Conservation (phyloP, 2,329 filamentous ascomycete species). For the Coniochaeta hoffmannii region DNA sequence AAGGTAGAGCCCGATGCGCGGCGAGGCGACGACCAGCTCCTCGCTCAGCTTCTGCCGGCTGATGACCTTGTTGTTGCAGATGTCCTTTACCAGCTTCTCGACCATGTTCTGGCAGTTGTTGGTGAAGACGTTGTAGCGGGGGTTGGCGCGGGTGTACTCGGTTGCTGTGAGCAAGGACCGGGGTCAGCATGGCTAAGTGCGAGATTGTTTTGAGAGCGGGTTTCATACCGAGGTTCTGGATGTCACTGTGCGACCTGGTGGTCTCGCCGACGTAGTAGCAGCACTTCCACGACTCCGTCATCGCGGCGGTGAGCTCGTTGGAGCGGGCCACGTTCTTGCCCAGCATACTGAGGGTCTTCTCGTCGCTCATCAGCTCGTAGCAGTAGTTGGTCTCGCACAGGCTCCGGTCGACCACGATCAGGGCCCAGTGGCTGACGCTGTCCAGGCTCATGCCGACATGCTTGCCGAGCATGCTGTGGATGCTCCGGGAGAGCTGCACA, state of each 20-base stretch:
- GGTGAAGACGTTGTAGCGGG: conserved; percentile 21
- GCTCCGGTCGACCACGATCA: conserved; percentile 20
- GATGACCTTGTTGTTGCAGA: conserved; percentile 22
- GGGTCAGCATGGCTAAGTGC: neutral
- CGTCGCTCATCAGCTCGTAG: conserved; percentile 24
- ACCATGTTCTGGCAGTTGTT: conserved; percentile 25
- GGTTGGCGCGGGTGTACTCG: conserved; percentile 14
- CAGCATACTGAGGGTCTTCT: conserved; percentile 17
- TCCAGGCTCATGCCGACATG: conserved; percentile 21
- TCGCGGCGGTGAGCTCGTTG: conserved; percentile 20
- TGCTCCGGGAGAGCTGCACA: conserved; percentile 18
- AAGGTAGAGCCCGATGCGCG: conserved; percentile 21
- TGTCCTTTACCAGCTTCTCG: conserved; percentile 20
- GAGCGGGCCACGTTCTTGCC: conserved; percentile 21
- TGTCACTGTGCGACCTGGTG: conserved; percentile 20
- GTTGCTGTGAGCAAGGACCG: neutral
- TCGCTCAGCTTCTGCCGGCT: conserved; percentile 23
- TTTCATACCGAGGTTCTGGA: conserved; percentile 19
- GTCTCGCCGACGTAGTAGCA: conserved; percentile 25
- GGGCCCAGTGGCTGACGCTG: conserved; percentile 21
- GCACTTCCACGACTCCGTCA: conserved; percentile 19
- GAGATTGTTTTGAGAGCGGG: neutral
- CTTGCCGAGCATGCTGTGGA: conserved; percentile 18
- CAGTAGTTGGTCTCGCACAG: conserved; percentile 13
- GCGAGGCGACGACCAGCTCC: conserved; percentile 19